These are phyloP conservation scores for Fusarium longipes DNA, from an alignment of 2,329 filamentous ascomycete genomes.

Conservation along the genomic window DNA sequence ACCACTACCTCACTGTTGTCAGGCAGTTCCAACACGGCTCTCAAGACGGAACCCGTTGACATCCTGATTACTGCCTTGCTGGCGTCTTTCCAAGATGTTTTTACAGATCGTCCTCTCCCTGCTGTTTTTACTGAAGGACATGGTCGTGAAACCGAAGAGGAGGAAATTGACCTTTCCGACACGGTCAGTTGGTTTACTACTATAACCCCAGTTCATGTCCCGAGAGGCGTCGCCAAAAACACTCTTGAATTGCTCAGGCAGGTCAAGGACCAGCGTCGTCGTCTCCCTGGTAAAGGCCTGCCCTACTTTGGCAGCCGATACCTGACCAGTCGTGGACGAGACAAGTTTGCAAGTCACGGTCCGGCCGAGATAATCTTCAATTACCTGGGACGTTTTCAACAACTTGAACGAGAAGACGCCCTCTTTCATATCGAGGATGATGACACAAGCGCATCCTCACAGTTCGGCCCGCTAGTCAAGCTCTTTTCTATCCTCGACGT, in stretches of 20 bases:
- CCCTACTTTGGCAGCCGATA: background rate
- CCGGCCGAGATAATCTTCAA: constrained; percentile 5
- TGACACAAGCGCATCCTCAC: background rate
- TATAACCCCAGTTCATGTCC: background rate
- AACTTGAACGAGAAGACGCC: background rate
- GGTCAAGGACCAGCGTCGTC: background rate
- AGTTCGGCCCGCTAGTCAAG: constrained; percentile 3
- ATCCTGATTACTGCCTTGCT: background rate
- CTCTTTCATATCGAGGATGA: constrained; percentile 4
- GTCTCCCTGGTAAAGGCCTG: background rate
- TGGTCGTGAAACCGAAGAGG: background rate
- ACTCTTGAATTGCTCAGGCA: background rate
- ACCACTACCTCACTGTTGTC: background rate
- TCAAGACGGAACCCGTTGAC: background rate
- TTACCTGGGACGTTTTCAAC: constrained; percentile 2
- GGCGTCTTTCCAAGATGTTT: background rate
- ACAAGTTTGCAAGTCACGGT: background rate
- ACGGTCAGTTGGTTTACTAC: constrained; percentile 5
- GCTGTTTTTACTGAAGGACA: constrained; percentile 4
- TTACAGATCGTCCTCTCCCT: background rate
- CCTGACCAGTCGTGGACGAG: background rate
- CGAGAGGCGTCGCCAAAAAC: background rate
- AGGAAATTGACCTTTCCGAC: constrained; percentile 4
- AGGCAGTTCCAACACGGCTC: background rate
- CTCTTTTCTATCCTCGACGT: constrained; percentile 3